phyloP scores from a whole-genome alignment of 2,329 filamentous ascomycete species.

The Cladophialophora carrionii region DNA sequence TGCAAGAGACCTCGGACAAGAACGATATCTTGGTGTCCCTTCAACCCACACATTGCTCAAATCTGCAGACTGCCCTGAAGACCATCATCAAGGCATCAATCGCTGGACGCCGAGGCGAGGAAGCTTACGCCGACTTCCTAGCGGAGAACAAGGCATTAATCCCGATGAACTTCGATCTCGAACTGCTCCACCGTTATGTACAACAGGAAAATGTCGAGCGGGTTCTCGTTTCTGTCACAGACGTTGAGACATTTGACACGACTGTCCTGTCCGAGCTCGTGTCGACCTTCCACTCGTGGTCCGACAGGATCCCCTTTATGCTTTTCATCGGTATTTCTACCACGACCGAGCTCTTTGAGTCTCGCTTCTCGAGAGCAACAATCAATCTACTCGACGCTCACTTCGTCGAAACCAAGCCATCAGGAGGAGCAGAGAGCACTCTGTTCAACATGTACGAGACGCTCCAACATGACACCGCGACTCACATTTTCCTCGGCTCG shows the following conservation, averaged over 20 bases:
- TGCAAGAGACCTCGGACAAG: neutral
- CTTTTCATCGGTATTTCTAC: slow-evolving; percentile 65
- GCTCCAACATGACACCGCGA: slow-evolving; percentile 47
- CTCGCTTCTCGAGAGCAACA: slow-evolving; percentile 58
- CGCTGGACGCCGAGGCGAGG: slow-evolving; percentile 46
- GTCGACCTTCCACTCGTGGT: slow-evolving; percentile 59
- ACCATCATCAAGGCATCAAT: slow-evolving; percentile 47
- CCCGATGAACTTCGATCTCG: slow-evolving; percentile 52
- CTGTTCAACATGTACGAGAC: slow-evolving; percentile 44
- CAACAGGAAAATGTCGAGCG: slow-evolving; percentile 45
- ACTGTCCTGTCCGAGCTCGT: slow-evolving; percentile 51
- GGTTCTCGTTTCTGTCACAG: slow-evolving; percentile 50
- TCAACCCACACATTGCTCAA: slow-evolving; percentile 51
- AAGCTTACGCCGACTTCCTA: slow-evolving; percentile 47
- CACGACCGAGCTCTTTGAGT: slow-evolving; percentile 64
- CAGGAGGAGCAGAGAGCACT: slow-evolving; percentile 42
- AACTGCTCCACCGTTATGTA: slow-evolving; percentile 50
- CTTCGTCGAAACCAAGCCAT: slow-evolving; percentile 53
- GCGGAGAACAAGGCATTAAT: slow-evolving; percentile 47
- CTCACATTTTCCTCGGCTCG: slow-evolving; percentile 55
- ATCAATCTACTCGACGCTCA: slow-evolving; percentile 58
- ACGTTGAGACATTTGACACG: slow-evolving; percentile 54
- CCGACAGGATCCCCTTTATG: slow-evolving; percentile 63
- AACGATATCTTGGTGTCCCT: slow-evolving; percentile 45
- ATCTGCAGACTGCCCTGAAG: slow-evolving; percentile 52